Evolutionary conservation across 805 yeast species (phyloP), one percentile per base, ranked within the genome.

Genomic region (Yarrowia divulgata): DNA sequence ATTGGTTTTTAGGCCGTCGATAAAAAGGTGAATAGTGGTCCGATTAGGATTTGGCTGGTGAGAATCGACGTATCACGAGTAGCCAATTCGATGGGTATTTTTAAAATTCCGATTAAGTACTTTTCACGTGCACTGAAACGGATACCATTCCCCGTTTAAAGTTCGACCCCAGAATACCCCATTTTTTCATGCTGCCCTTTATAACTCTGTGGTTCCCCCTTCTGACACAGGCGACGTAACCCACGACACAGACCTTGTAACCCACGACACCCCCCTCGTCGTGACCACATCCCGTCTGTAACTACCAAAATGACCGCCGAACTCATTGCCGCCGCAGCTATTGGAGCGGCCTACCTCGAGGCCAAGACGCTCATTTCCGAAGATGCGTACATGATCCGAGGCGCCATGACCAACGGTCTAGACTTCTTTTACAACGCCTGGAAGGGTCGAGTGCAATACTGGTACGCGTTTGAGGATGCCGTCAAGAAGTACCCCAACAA

Each of bases 401-500:
- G 80, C 57, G 82, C 83, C 39, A 69, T 84, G 14, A 74, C 77
- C 40, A 75, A 77, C 40, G 83, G 83, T 4, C 69, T 81, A 13
- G 82, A 82, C 2, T 88, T 83, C 72, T 76, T 80, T 10, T 78
- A 78, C 72, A 75, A 75, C 82, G 48, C 79, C 77, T 68, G 85
- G 42, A 34, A 69, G 35, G 75, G 74, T 29, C 52, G 68, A 49
- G 76, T 88, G 67, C 87, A 88, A 73, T 84, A 84, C 73, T 92
- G 95, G 93, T 88, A 90, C 76, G 72, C 79, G 18, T 86, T 92
- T 73, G 96, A 90, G 73, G 72, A 79, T 35, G 78, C 84, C n/a
- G 93, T 83, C 3, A 69, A 74, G 34, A 76, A 78, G 68, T 74
- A 84, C 71, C 87, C 89, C 5, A 77, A 86, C 71, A 82, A 82